These are phyloP conservation scores for Phalaenopsis equestris DNA, from an alignment of 106 monocot genomes.

Conservation along the genomic window DNA sequence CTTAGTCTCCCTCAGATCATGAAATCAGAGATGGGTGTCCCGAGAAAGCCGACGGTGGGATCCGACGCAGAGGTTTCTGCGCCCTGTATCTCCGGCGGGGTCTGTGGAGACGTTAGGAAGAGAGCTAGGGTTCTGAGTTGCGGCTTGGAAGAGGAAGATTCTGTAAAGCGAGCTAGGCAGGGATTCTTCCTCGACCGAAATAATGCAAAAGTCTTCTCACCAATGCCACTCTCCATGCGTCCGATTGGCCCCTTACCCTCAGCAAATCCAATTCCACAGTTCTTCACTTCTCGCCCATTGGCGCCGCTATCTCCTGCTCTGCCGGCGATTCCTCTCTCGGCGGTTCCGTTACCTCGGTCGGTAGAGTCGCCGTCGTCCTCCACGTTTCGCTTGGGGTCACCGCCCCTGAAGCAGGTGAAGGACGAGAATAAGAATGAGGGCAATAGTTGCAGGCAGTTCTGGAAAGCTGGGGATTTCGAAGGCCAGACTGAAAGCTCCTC, in stretches of 20 bases:
- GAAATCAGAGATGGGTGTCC: not conserved
- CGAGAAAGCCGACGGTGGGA: not conserved
- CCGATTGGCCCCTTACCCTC: not conserved
- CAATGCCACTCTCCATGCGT: not conserved
- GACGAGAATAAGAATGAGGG: not conserved
- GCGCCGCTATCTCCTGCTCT: not conserved
- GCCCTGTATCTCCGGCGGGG: not conserved
- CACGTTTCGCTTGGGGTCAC: not conserved
- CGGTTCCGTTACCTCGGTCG: not conserved
- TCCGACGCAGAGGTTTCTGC: not conserved
- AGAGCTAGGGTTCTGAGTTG: slow-evolving; percentile 8
- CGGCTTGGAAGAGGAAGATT: not conserved
- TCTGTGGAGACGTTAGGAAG: not conserved
- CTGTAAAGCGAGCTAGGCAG: not conserved
- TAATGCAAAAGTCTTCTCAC: slow-evolving; percentile 8
- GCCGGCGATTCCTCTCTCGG: not conserved
- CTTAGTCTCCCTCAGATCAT: not conserved
- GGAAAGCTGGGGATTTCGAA: slow-evolving; percentile 91
- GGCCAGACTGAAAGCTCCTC: slow-evolving; percentile 9
- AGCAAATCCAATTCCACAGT: not conserved
- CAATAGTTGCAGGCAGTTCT: slow-evolving; percentile 54
- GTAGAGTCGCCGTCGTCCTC: too few relatives aligned
- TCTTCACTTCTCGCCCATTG: not conserved
- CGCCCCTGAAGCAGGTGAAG: not conserved
- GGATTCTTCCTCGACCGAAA: slow-evolving; percentile 61